Percentiles rank a stretch among this genome's conserved stretches.
Conservation (phyloP, 441 rosid species). For the Isatis lusitanica region DNA sequence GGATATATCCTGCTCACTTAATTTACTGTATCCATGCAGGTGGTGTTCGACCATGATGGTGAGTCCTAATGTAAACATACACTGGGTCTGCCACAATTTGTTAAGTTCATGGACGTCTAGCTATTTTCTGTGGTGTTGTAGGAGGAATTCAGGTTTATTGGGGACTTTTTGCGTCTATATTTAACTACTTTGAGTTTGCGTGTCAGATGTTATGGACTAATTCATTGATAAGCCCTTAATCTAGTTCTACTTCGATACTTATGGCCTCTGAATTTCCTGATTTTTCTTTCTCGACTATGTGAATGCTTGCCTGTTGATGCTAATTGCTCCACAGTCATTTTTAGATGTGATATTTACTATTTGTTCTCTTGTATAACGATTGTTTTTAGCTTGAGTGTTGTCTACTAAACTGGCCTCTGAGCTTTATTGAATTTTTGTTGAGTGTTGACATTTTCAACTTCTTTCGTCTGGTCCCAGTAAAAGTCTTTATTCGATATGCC, state of each 20-base stretch:
- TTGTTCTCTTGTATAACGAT: background rate
- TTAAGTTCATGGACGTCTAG: constrained; percentile 3
- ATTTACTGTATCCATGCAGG: constrained; percentile 57
- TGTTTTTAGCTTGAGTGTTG: background rate
- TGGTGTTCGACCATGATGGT: constrained; percentile 99
- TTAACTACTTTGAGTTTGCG: constrained; percentile 6
- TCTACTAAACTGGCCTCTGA: background rate
- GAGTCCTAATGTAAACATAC: constrained; percentile 35
- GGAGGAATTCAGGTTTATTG: constrained; percentile 5
- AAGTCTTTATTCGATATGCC: background rate
- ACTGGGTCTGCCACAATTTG: background rate
- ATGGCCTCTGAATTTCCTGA: background rate
- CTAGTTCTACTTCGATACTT: background rate
- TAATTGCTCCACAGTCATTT: background rate
- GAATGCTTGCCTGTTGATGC: constrained; percentile 5
- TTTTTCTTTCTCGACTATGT: background rate
- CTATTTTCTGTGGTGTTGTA: constrained; percentile 8
- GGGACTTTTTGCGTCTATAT: constrained; percentile 3
- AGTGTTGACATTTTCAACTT: constrained; percentile 5
- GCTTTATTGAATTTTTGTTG: background rate
- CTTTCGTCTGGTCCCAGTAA: constrained; percentile 1
- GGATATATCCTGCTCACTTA: constrained; percentile 12
- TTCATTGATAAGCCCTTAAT: background rate
- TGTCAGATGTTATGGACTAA: background rate
- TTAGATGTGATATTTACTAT: background rate